Percentiles rank a stretch among this genome's conserved stretches.
Conservation (phyloP, 306 rosid species). For the Quercus robur region DNA sequence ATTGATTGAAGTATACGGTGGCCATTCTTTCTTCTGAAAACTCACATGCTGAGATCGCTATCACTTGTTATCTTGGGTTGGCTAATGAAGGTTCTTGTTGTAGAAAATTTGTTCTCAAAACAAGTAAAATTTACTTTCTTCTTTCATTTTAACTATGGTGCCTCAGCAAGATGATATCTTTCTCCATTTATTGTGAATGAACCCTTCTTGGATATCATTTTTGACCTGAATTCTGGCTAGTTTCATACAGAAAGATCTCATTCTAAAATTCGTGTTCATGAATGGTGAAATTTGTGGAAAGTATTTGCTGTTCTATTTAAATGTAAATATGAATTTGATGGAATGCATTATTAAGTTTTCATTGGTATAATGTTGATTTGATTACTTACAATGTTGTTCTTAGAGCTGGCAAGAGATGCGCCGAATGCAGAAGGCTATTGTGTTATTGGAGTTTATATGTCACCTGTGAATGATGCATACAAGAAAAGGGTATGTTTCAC, state of each 20-base stretch:
- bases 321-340: neutral
- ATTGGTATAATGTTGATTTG: neutral
- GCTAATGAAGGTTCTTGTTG: neutral
- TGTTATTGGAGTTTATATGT: constrained; percentile 87
- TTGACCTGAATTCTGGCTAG: neutral
- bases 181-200: neutral
- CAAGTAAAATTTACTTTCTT: neutral
- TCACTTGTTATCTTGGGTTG: neutral
- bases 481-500: constrained; percentile 62
- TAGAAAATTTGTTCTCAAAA: neutral
- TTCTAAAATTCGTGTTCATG: neutral
- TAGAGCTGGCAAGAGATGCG: constrained; percentile 88
- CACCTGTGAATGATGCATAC: constrained; percentile 95
- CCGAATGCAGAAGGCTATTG: constrained; percentile 62
- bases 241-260: neutral
- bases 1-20: constrained; percentile 1
- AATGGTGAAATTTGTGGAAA: neutral
- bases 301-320: neutral
- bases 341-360: too few relatives aligned
- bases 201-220: neutral
- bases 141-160: neutral
- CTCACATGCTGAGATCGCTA: neutral
- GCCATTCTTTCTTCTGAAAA: neutral
- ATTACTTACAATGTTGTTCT: constrained; percentile 9
- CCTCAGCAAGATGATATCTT: neutral